A percentile compares a stretch with the other conserved stretches of the same genome.
phyloP scores from a whole-genome alignment of 148 eudicot genomes.

The Polygonum maritimum region DNA sequence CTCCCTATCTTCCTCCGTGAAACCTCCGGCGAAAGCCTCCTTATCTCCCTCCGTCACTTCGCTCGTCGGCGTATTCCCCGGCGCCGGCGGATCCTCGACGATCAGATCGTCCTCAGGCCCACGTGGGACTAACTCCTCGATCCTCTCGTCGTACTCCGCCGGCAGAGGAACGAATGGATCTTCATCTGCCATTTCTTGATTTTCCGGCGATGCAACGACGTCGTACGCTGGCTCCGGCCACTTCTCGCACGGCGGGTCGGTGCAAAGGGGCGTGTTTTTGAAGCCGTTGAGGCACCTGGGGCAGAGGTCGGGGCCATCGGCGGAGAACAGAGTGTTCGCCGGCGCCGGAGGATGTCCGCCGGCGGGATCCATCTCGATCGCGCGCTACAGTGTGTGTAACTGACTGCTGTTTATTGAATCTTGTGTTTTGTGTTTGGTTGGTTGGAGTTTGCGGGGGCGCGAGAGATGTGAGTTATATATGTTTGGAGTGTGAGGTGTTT shows the following conservation, averaged over 20 bases:
- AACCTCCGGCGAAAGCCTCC: neutral
- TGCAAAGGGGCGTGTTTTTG: neutral
- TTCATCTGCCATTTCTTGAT: neutral
- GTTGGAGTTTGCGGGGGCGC: neutral
- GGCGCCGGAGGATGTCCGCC: neutral
- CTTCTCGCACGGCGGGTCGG: neutral
- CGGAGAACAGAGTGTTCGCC: too few relatives aligned
- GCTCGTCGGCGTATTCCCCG: neutral
- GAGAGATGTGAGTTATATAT: neutral
- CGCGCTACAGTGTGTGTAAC: neutral
- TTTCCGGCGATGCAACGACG: neutral
- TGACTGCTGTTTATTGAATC: neutral
- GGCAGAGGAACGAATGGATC: neutral
- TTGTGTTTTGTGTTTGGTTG: neutral
- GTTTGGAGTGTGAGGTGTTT: neutral
- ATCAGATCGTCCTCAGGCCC: neutral
- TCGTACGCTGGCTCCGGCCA: neutral
- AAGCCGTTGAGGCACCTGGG: neutral
- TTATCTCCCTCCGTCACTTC: neutral
- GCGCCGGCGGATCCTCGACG: neutral
- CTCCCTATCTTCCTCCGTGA: neutral
- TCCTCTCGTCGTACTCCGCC: neutral
- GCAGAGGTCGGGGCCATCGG: neutral
- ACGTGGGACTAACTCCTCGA: neutral
- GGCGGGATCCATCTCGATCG: neutral